Evolutionary conservation across 163 green algal genomes (phyloP).

Genomic region (Scenedesmus sp.): DNA sequence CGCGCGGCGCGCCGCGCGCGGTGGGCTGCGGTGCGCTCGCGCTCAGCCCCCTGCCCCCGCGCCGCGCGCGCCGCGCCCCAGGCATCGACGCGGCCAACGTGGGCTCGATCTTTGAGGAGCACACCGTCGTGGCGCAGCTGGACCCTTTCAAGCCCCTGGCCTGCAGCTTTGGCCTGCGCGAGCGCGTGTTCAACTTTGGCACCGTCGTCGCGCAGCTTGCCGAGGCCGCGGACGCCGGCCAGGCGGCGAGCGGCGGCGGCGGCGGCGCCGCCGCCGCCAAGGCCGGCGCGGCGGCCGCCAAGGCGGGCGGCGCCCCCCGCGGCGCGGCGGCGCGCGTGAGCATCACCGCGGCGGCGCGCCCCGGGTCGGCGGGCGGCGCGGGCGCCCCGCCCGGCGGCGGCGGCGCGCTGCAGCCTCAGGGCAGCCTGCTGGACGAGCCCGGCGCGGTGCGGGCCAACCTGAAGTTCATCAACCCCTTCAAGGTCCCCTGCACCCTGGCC

Average conservation of each 20-base stretch:
- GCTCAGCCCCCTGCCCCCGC: no score
- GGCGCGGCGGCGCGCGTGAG: neutral
- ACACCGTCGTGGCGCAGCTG: slow-evolving; percentile 64
- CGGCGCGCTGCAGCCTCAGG: neutral
- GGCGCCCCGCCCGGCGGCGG: neutral
- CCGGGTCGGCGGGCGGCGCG: neutral
- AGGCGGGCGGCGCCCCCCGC: neutral
- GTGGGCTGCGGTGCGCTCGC: no score
- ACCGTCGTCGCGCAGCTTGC: slow-evolving; percentile 60
- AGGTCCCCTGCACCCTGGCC: slow-evolving; percentile 78
- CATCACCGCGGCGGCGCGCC: neutral
- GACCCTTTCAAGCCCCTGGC: slow-evolving; percentile 67
- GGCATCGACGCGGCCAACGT: slow-evolving; percentile 76
- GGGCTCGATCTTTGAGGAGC: slow-evolving; percentile 86
- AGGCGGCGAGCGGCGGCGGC: neutral
- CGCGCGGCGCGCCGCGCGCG: no score
- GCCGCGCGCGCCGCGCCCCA: neutral
- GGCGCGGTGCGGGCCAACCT: slow-evolving; percentile 71
- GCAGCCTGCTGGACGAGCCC: slow-evolving; percentile 15
- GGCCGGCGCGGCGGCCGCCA: neutral
- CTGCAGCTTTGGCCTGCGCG: slow-evolving; percentile 66
- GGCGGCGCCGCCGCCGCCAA: neutral
- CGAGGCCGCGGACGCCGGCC: neutral
- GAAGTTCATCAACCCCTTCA: slow-evolving; percentile 86
- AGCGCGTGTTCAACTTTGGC: slow-evolving; percentile 77